A percentile compares a stretch with the other conserved stretches of the same genome.
phyloP scores from a whole-genome alignment of 495 filamentous ascomycete species.

The Podospora comata region DNA sequence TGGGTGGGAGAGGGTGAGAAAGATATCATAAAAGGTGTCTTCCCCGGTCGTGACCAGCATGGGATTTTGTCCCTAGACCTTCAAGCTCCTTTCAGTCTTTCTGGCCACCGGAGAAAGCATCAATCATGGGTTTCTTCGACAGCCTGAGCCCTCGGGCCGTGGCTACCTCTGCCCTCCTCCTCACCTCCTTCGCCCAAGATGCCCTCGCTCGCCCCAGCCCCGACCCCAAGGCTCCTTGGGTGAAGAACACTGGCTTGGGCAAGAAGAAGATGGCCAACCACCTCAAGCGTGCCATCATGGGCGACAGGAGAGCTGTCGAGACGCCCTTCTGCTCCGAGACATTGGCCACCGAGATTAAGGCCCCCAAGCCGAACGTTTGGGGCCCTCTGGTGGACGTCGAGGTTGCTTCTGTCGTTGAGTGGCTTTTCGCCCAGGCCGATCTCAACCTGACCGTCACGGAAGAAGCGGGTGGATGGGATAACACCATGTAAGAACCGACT shows the following conservation, averaged over 20 bases:
- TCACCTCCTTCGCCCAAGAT: slow-evolving; percentile 25
- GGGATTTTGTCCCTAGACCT: neutral
- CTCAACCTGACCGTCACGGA: slow-evolving; percentile 38
- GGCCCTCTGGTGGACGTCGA: slow-evolving; percentile 32
- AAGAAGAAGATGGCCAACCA: slow-evolving; percentile 28
- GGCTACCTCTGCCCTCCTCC: slow-evolving; percentile 21
- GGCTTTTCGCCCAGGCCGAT: slow-evolving; percentile 33
- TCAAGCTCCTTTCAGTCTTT: slow-evolving; percentile 6
- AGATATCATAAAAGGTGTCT: neutral
- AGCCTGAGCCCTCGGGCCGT: slow-evolving; percentile 26
- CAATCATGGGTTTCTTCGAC: slow-evolving; percentile 26
- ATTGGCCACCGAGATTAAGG: slow-evolving; percentile 22
- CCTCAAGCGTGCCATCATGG: slow-evolving; percentile 26
- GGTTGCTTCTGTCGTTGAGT: slow-evolving; percentile 31
- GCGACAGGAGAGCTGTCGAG: slow-evolving; percentile 15
- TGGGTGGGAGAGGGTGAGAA: neutral
- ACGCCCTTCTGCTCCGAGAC: slow-evolving; percentile 20
- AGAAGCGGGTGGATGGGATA: slow-evolving; percentile 36
- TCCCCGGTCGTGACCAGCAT: neutral
- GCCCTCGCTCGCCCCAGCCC: slow-evolving; percentile 21
- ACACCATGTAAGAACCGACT: slow-evolving; percentile 23
- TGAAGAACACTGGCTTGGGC: slow-evolving; percentile 16
- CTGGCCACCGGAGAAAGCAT: neutral
- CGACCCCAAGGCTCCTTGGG: slow-evolving; percentile 23
- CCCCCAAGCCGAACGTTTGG: slow-evolving; percentile 41